A percentile compares a stretch with the other conserved stretches of the same genome.
Conservation (phyloP, 179 eudicot species). For the Spergularia azorica region DNA sequence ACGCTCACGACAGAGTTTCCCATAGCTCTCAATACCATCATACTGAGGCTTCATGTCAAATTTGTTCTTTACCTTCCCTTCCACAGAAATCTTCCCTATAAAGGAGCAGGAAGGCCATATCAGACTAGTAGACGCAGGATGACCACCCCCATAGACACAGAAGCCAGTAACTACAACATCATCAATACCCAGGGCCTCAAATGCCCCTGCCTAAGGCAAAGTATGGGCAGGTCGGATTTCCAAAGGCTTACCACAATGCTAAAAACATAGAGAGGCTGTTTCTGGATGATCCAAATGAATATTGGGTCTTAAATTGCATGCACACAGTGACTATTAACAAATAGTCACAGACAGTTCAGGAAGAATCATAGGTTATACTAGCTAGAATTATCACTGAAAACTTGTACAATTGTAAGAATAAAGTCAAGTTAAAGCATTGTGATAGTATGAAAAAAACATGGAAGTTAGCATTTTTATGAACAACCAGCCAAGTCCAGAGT, state of each 20-base stretch:
- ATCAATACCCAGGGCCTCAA: neutral
- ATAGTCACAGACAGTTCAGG: neutral
- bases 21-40: slow-evolving; percentile 73
- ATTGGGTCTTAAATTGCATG: too few relatives aligned
- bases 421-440: neutral
- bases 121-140: neutral
- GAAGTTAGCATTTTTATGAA: neutral
- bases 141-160: neutral
- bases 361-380: neutral
- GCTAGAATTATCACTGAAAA: neutral
- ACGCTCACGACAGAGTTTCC: slow-evolving; percentile 80
- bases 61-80: slow-evolving; percentile 73
- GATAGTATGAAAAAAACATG: neutral
- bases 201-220: too few relatives aligned
- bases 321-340: neutral
- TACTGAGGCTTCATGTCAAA: slow-evolving; percentile 88
- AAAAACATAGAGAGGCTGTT: too few relatives aligned
- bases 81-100: slow-evolving; percentile 66
- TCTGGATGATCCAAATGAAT: too few relatives aligned
- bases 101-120: slow-evolving; percentile 9
- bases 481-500: neutral
- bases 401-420: neutral
- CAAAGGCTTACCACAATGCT: too few relatives aligned
- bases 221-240: too few relatives aligned
- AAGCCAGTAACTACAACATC: neutral